Base-by-base conservation (phyloP, 768 basidiomycete genomes). In the Atractiella rhizophila region DNA sequence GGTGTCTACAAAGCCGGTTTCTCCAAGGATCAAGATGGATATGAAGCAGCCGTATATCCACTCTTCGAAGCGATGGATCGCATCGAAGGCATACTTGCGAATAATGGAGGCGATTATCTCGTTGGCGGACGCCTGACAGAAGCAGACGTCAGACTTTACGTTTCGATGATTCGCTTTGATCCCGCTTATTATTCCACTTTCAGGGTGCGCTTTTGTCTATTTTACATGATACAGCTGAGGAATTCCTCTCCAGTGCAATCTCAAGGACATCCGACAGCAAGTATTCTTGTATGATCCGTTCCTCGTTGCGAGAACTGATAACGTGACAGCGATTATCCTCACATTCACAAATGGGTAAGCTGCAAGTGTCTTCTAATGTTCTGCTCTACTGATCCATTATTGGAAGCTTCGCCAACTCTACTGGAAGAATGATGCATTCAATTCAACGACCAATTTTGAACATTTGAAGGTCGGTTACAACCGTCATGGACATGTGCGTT, bases 101-200 rank as follows among this genome's bases (percentile, higher is more conserved):
- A n/a, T n/a, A 57, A 54, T 28, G 78, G 73, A 9, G 76, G 77
- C 56, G 70, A 81, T 24, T 91, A 75, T 58, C 66, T 94, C 35
- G 64, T 91, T 33, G 85, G 85, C n/a, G 64, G 69, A 51, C 63
- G 44, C 35, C 68, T 98, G 35, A 91, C 83, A n/a, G 64, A 65
- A 49, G 63, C 60, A 8, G 80, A 82, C 50, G 62, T 76, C 38
- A 70, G 88, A 38, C 72, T 96, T 30, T 98, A 69, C 62, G 83
- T 88, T n/a, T 91, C 91, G 2, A 74, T 85, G 44, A 62, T 82
- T 45, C 79, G 82, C 28, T 86, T 85, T 59, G 83, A 88, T 51
- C 73, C 74, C 1, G 86, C 76, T 13, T 94, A 96, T 59, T 68
- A 75, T 71, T 74, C 0, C 80, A 83, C 56, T 96, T 96, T 68